Base-by-base conservation (phyloP, 352 stramenopile genomes). In the Phytopythium mirpurense region DNA sequence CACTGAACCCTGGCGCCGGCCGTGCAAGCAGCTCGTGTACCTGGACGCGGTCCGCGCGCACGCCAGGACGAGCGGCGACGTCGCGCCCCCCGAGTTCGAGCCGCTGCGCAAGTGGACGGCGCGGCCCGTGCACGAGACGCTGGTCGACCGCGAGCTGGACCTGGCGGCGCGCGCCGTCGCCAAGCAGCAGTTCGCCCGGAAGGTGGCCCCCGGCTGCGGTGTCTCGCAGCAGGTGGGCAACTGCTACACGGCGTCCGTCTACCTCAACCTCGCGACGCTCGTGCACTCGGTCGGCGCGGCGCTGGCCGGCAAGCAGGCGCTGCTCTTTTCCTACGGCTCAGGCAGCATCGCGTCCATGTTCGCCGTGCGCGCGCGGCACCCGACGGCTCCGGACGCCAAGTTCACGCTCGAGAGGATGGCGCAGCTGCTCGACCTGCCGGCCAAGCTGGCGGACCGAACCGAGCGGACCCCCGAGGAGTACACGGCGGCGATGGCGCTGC, bases 271-370 rank as follows among this genome's bases (percentile, higher is more conserved):
- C 27, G 87, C 91, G 7, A 97, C 86, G 35, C 72, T 99, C 7
- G 78, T 99, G 31, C 70, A 72, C 51, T 51, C 65, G 34, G 75
- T 62, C 59, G 74, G 52, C 24, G 65, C 49, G 24, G 74, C 62
- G 15, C 65, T 97, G 12, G 40, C 62, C 19, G 81, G 71, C 36
- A 91, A 98, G 64, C 76, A 72, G 14, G 74, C 97, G 14, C 66
- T 96, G 19, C 69, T 99, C 10, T 99, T 98, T 68, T 98, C 92
- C 37, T 99, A 99, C 72, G 97, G 97, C 35, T 98, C 91, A 9
- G 97, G 97, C 34, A 93, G 94, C 31, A 73, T 98, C 43, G 96
- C 96, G 27, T 97, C 93, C 38, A 98, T 99, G 93, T 99, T 98
- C 68, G 68, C 75, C 29, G 65, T 98, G 38, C 68, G 70, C 7